These are phyloP conservation scores for Amylostereum areolatum DNA, from an alignment of 1,284 basidiomycete species.

Conservation along the genomic window DNA sequence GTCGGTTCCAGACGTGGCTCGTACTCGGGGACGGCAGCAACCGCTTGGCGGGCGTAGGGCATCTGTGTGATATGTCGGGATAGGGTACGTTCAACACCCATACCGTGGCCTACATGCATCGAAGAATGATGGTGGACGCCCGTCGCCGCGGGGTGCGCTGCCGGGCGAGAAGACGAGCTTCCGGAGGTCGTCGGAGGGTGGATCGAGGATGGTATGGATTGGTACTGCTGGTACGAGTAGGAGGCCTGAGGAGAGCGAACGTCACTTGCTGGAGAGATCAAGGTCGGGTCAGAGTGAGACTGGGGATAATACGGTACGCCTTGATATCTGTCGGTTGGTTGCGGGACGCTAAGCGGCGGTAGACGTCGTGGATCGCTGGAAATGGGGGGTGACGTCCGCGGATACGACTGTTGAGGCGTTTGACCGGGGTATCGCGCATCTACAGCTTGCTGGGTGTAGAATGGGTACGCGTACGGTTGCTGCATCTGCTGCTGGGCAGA, in stretches of 20 bases:
- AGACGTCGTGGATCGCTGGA: slow-evolving; percentile 39
- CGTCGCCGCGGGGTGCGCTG: slow-evolving; percentile 28
- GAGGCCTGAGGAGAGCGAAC: slow-evolving; percentile 53
- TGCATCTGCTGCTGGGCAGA: slow-evolving; percentile 27
- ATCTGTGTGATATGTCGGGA: slow-evolving; percentile 7
- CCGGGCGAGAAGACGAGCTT: slow-evolving; percentile 1
- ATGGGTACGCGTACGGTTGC: slow-evolving; percentile 34
- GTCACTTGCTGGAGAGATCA: slow-evolving; percentile 14
- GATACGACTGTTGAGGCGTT: slow-evolving; percentile 40
- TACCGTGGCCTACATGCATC: slow-evolving; percentile 18
- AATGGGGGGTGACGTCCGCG: slow-evolving; percentile 41
- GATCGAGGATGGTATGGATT: background rate
- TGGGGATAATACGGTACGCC: slow-evolving; percentile 31
- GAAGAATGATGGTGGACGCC: slow-evolving; percentile 29
- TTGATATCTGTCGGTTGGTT: slow-evolving; percentile 38
- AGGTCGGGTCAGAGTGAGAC: slow-evolving; percentile 10
- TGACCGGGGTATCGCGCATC: slow-evolving; percentile 48
- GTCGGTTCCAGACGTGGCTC: slow-evolving; percentile 46
- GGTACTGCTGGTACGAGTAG: slow-evolving; percentile 27
- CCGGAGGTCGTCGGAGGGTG: slow-evolving; percentile 1
- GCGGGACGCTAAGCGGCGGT: slow-evolving; percentile 38
- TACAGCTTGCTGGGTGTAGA: slow-evolving; percentile 46
- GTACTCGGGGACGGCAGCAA: slow-evolving; percentile 33
- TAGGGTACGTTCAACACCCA: slow-evolving; percentile 25
- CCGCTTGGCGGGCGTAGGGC: slow-evolving; percentile 35